Base-by-base conservation (phyloP, 768 basidiomycete genomes). In the Harrya chromipes region DNA sequence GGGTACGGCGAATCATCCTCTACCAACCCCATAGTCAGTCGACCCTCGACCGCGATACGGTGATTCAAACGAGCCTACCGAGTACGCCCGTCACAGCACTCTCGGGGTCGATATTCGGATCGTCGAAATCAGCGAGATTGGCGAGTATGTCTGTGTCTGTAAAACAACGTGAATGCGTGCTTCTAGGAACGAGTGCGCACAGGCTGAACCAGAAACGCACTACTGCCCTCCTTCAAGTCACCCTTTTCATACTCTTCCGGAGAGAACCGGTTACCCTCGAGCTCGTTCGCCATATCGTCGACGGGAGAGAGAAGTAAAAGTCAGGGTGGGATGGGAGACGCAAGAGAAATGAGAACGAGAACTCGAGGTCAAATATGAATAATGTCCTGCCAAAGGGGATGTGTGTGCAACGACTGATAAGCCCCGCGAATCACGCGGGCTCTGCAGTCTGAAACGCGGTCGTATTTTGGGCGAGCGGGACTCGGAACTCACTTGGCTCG, bases 1-100 rank as follows among this genome's bases (percentile, higher is more conserved):
- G 87, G 86, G 63, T 92, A 92, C 9, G 49, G 49, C 9, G 49
- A 50, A 39, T 50, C 49, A 55, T 90, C 85, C 61, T 78, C 78
- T 73, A 46, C 7, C 24, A 16, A 37, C 4, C 13, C 14, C 12
- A 34, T 7, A 3, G 9, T 50, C 16, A 59, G 67, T 73, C 3
- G 8, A 3, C 24, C 27, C 17, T 39, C 13, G 19, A 9, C 14
- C 12, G 23, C 31, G 12, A 31, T 7, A 16, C 10, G 12, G 29
- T 24, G 3, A 4, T 16, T n/a, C 4, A 20, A 26, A 3, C 4
- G 36, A 11, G 6, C 44, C 43, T 11, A 68, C 66, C 66, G 8
- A 58, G 43, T 1, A 46, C 19, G 0, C 62, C 68, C 3, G 19
- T n/a, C 4, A 62, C 0, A 0, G 44, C 54, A 1, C 50, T 41